These are phyloP conservation scores for Xylariales sp. DNA, from an alignment of 2,329 filamentous ascomycete genomes.

Conservation along the genomic window DNA sequence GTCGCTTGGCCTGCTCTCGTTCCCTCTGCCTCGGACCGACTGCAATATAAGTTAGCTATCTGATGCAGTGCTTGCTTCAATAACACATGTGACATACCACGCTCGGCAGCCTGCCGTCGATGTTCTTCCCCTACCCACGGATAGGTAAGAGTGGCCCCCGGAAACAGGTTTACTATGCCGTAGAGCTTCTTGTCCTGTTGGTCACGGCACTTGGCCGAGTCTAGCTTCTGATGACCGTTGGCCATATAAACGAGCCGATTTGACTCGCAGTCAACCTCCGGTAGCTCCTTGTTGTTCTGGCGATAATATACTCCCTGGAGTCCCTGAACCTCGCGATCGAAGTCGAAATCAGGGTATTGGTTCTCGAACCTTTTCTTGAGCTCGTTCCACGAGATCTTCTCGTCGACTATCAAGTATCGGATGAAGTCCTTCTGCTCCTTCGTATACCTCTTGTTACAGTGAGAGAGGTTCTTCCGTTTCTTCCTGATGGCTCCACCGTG, in stretches of 20 bases:
- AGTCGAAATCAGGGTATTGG: conserved; percentile 19
- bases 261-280: conserved; percentile 15
- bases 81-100: conserved; percentile 31
- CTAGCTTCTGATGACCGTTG: conserved; percentile 21
- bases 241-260: conserved; percentile 17
- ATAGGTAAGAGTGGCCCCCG: conserved; percentile 42
- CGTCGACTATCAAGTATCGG: conserved; percentile 23
- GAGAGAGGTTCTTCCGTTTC: conserved; percentile 11
- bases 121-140: conserved; percentile 37
- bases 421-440: conserved; percentile 25
- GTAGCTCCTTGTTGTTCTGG: conserved; percentile 21
- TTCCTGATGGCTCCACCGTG: not conserved
- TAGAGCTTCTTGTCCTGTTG: conserved; percentile 21
- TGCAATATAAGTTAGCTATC: conserved; percentile 4
- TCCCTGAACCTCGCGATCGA: conserved; percentile 18
- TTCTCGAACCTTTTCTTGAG: conserved; percentile 14
- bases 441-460: conserved; percentile 27
- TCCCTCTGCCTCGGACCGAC: conserved; percentile 17
- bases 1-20: conserved; percentile 11
- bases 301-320: conserved; percentile 27
- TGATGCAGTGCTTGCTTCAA: not conserved
- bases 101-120: conserved; percentile 32
- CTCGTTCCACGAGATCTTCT: conserved; percentile 17
- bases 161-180: conserved; percentile 34
- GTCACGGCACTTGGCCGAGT: conserved; percentile 17